A percentile compares a stretch with the other conserved stretches of the same genome.
phyloP scores from a whole-genome alignment of 2,329 filamentous ascomycete genomes.

The Talaromyces sp. region DNA sequence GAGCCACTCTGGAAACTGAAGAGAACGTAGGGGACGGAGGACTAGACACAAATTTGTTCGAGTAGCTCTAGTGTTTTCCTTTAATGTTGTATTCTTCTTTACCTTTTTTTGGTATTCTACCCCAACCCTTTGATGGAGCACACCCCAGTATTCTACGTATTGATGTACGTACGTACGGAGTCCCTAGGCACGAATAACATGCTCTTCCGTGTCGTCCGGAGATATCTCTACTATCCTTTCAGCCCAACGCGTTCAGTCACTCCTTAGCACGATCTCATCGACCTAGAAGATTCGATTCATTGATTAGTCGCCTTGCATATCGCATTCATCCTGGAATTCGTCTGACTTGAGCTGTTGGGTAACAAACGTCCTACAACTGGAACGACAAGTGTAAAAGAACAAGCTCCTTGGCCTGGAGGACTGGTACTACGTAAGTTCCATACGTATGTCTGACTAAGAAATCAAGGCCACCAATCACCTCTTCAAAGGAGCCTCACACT shows the following conservation, averaged over 20 bases:
- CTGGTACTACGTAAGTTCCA: not conserved
- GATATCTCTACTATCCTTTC: not conserved
- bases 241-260: not conserved
- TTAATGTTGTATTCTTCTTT: not conserved
- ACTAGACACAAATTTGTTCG: not conserved
- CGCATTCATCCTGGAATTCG: not conserved
- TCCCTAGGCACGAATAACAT: not conserved
- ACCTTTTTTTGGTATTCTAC: not conserved
- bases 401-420: not conserved
- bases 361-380: not conserved
- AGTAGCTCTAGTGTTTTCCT: not conserved
- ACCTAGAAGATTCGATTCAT: not conserved
- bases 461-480: not conserved
- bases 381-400: not conserved
- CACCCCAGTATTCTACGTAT: not conserved
- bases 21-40: not conserved
- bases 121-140: not conserved
- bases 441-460: not conserved
- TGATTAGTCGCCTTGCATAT: not conserved
- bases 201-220: not conserved
- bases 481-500: not conserved
- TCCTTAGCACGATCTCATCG: not conserved
- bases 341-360: not conserved
- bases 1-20: not conserved
- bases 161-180: not conserved